Evolutionary conservation across 208 protist species (phyloP).

Genomic region (Crithidia brevicula): DNA sequence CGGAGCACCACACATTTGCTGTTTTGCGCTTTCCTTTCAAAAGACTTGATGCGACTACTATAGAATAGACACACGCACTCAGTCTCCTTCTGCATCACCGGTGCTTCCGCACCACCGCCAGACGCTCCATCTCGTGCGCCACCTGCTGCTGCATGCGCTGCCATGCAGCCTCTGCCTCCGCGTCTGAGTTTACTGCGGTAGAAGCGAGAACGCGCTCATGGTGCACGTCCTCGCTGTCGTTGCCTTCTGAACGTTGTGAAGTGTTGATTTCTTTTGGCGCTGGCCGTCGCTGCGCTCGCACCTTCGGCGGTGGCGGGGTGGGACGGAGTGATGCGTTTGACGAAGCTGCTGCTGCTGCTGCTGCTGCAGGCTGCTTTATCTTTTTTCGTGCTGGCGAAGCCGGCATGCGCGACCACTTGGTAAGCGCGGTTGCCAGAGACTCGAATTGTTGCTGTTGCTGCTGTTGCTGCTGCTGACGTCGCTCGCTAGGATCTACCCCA

Average conservation of each 20-base stretch:
- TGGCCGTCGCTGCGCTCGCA: neutral
- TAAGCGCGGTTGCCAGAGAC: neutral
- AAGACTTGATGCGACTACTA: too few relatives aligned
- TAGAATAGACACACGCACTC: too few relatives aligned
- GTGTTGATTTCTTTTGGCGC: neutral
- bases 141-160: constrained; percentile 41
- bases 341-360: too few relatives aligned
- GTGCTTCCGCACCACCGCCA: constrained; percentile 58
- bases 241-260: too few relatives aligned
- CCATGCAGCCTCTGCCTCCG: constrained; percentile 42
- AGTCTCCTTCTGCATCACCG: too few relatives aligned
- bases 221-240: too few relatives aligned
- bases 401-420: neutral
- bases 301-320: neutral
- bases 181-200: neutral
- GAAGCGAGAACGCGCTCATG: neutral
- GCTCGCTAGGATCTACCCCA: too few relatives aligned
- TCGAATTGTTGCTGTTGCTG: neutral
- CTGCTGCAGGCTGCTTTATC: too few relatives aligned
- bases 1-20: too few relatives aligned
- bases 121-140: constrained; percentile 50
- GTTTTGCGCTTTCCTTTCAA: too few relatives aligned
- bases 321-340: neutral
- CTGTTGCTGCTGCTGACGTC: constrained; percentile 2
- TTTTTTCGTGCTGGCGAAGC: neutral